Evolutionary conservation across 2,329 filamentous ascomycete genomes (phyloP).

Genomic region (Aureobasidium musti): DNA sequence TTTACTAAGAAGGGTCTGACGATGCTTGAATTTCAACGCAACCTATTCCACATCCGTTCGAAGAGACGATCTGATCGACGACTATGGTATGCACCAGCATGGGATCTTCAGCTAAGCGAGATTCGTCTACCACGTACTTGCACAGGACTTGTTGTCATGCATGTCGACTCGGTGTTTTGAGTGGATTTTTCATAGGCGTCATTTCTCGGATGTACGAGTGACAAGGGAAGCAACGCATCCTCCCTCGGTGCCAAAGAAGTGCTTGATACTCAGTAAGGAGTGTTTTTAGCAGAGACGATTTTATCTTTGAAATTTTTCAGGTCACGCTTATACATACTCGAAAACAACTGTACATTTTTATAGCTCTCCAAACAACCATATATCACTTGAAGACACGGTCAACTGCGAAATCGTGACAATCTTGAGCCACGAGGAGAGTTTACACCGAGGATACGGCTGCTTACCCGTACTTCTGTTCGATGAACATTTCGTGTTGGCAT

Average conservation of each 20-base stretch:
- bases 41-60: not conserved
- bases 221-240: not conserved
- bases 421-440: too few species aligned
- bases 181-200: not conserved
- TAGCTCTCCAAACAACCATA: not conserved
- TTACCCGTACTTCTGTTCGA: too few species aligned
- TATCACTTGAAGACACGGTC: too few species aligned
- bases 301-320: too few species aligned
- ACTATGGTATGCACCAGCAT: conserved; percentile 8
- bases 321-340: not conserved
- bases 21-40: not conserved
- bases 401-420: too few species aligned
- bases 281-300: too few species aligned
- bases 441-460: too few species aligned
- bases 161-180: not conserved
- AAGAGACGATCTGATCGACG: conserved; percentile 5
- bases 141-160: not conserved
- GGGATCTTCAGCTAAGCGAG: conserved; percentile 4
- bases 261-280: too few species aligned
- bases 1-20: not conserved
- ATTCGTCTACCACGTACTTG: too few species aligned
- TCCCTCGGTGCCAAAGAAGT: too few species aligned
- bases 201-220: not conserved
- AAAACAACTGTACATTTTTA: not conserved
- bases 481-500: too few species aligned